phyloP scores from a whole-genome alignment of 1,139 yeast genomes.

The Sugiyamaella japonica region DNA sequence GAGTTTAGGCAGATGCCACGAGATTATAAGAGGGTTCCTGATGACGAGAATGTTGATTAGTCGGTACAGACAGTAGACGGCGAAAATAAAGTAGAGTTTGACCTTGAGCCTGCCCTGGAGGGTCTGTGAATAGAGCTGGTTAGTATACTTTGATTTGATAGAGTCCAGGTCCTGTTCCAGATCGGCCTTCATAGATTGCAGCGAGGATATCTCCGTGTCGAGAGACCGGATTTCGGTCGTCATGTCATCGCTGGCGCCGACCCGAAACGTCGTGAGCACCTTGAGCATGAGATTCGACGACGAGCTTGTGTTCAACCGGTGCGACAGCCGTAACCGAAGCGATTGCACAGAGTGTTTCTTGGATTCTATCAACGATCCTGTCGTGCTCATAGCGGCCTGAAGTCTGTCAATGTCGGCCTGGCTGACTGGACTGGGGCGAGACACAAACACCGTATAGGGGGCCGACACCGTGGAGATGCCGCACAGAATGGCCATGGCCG shows the following conservation, averaged over 20 bases:
- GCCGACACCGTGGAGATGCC: slow-evolving; percentile 79
- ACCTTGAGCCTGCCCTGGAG: slow-evolving; percentile 36
- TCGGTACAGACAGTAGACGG: slow-evolving; percentile 66
- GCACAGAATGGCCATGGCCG: slow-evolving; percentile 66
- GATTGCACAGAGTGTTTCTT: slow-evolving; percentile 30
- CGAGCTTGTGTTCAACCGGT: slow-evolving; percentile 28
- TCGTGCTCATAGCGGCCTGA: slow-evolving; percentile 40
- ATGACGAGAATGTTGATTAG: slow-evolving; percentile 47
- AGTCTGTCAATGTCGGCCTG: slow-evolving; percentile 40
- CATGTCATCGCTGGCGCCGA: slow-evolving; percentile 40
- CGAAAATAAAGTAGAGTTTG: slow-evolving; percentile 44
- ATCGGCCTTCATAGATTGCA: slow-evolving; percentile 46
- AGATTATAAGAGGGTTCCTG: slow-evolving; percentile 33
- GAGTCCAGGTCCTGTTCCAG: slow-evolving; percentile 38
- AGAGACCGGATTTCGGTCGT: slow-evolving; percentile 66
- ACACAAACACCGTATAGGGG: slow-evolving; percentile 48
- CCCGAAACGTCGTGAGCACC: slow-evolving; percentile 31
- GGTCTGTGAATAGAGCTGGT: slow-evolving; percentile 37
- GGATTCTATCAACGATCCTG: slow-evolving; percentile 39
- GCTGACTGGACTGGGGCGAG: slow-evolving; percentile 34
- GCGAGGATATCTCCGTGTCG: slow-evolving; percentile 69
- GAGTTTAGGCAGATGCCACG: slow-evolving; percentile 13
- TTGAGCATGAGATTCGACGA: slow-evolving; percentile 34
- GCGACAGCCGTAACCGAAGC: slow-evolving; percentile 24
- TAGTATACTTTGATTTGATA: slow-evolving; percentile 30